A percentile compares a stretch with the other conserved stretches of the same genome.
These are phyloP conservation scores for Exophiala aquamarina DNA, from an alignment of 2,329 filamentous ascomycete genomes.

Conservation along the genomic window DNA sequence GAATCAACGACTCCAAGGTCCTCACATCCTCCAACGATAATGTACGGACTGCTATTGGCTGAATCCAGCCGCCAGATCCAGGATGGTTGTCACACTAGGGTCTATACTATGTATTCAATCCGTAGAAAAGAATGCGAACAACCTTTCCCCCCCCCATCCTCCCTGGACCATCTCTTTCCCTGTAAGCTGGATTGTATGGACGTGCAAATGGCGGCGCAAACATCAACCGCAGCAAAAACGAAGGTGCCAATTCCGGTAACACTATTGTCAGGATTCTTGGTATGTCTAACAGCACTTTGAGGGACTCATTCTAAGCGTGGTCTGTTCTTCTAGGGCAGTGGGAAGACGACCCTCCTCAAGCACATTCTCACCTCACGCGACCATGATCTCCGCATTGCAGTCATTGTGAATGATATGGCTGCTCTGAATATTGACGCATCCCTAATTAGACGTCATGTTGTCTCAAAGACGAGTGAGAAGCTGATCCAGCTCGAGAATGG, in stretches of 20 bases:
- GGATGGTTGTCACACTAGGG: too few relatives aligned
- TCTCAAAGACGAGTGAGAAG: slow-evolving; percentile 62
- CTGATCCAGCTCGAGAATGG: slow-evolving; percentile 70
- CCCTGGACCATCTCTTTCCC: too few relatives aligned
- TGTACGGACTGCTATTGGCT: background rate
- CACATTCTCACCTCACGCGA: slow-evolving; percentile 64
- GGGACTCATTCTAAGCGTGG: background rate
- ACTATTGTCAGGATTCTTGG: slow-evolving; percentile 60
- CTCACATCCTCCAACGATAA: too few relatives aligned
- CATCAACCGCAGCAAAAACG: too few relatives aligned
- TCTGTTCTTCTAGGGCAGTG: slow-evolving; percentile 54
- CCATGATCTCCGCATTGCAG: slow-evolving; percentile 67
- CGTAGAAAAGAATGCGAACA: too few relatives aligned
- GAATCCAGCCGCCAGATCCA: too few relatives aligned
- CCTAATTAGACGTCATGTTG: slow-evolving; percentile 57
- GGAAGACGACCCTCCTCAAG: slow-evolving; percentile 70
- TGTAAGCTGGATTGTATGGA: too few relatives aligned
- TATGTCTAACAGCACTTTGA: too few relatives aligned
- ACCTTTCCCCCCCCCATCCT: too few relatives aligned
- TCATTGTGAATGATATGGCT: slow-evolving; percentile 73
- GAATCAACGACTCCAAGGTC: too few relatives aligned
- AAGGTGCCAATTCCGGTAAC: slow-evolving; percentile 53
- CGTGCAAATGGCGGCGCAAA: too few relatives aligned
- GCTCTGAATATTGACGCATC: slow-evolving; percentile 67
- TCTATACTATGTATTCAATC: too few relatives aligned